Evolutionary conservation across 2,329 filamentous ascomycete genomes (phyloP).

Genomic region (Harringtonia lauricola): DNA sequence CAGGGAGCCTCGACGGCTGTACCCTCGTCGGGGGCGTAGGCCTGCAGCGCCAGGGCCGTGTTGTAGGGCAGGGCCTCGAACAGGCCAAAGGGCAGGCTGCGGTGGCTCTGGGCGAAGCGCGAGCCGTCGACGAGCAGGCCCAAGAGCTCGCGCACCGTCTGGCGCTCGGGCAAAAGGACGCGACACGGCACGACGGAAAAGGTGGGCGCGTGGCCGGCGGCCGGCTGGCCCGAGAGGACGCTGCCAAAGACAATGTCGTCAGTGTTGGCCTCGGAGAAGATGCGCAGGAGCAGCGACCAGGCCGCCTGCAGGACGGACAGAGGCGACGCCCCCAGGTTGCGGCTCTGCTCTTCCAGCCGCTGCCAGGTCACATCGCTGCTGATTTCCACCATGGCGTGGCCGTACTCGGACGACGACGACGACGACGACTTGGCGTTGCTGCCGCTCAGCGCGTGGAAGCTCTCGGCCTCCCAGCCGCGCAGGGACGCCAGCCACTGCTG

Average conservation of each 20-base stretch:
- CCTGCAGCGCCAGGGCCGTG: slow-evolving; percentile 23
- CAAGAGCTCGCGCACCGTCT: not conserved
- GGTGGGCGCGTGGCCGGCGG: slow-evolving; percentile 19
- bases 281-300: slow-evolving; percentile 21
- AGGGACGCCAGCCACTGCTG: slow-evolving; percentile 7
- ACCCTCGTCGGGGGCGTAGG: slow-evolving; percentile 10
- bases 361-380: not conserved
- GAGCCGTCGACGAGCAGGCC: slow-evolving; percentile 1
- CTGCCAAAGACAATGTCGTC: slow-evolving; percentile 23
- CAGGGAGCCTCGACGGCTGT: slow-evolving; percentile 4
- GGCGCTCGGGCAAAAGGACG: slow-evolving; percentile 12
- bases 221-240: slow-evolving; percentile 20
- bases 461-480: slow-evolving; percentile 13
- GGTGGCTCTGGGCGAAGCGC: slow-evolving; percentile 11
- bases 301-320: slow-evolving; percentile 23
- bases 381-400: not conserved
- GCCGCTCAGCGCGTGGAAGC: slow-evolving; percentile 13
- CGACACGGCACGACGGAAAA: slow-evolving; percentile 23
- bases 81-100: slow-evolving; percentile 16
- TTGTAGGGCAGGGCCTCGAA: slow-evolving; percentile 21
- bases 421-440: slow-evolving; percentile 8
- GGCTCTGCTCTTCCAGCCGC: slow-evolving; percentile 9
- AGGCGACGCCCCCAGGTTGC: slow-evolving; percentile 17
- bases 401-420: no score
- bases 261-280: slow-evolving; percentile 21